A percentile compares a stretch with the other conserved stretches of the same genome.
Conservation (phyloP, 192 early-diverging fungal genomes). For the Coemansia sp. region DNA sequence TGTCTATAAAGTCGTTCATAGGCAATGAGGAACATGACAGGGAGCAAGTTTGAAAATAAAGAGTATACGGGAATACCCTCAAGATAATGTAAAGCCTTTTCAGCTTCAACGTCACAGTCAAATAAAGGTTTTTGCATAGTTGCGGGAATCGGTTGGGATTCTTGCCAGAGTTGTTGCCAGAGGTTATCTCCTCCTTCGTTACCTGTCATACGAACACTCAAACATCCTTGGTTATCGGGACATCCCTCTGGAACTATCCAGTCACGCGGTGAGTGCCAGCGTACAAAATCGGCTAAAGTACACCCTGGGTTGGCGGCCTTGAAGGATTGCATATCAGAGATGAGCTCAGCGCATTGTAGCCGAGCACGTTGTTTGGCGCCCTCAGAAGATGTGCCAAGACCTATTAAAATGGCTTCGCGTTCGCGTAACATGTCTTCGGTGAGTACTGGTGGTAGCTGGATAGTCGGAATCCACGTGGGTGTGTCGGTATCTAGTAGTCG, state of each 20-base stretch:
- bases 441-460: conserved; percentile 70
- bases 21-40: conserved; percentile 67
- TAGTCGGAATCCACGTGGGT: conserved; percentile 65
- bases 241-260: conserved; percentile 66
- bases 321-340: conserved; percentile 85
- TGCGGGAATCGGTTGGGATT: conserved; percentile 57
- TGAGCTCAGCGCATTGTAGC: conserved; percentile 68
- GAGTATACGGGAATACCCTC: conserved; percentile 57
- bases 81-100: conserved; percentile 70
- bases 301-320: conserved; percentile 88
- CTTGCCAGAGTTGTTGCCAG: conserved; percentile 85
- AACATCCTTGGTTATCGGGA: conserved; percentile 29
- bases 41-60: conserved; percentile 63
- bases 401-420: conserved; percentile 74
- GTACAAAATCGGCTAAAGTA: conserved; percentile 81
- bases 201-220: conserved; percentile 77
- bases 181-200: conserved; percentile 62
- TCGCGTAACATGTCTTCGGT: conserved; percentile 87
- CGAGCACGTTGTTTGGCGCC: conserved; percentile 70
- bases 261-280: conserved; percentile 95
- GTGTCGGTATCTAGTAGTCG: conserved; percentile 57
- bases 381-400: conserved; percentile 66
- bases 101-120: conserved; percentile 69
- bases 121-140: conserved; percentile 75
- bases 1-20: conserved; percentile 65